Evolutionary conservation across 2,329 filamentous ascomycete genomes (phyloP).

Genomic region (Graphilbum ipis-grandicollis): DNA sequence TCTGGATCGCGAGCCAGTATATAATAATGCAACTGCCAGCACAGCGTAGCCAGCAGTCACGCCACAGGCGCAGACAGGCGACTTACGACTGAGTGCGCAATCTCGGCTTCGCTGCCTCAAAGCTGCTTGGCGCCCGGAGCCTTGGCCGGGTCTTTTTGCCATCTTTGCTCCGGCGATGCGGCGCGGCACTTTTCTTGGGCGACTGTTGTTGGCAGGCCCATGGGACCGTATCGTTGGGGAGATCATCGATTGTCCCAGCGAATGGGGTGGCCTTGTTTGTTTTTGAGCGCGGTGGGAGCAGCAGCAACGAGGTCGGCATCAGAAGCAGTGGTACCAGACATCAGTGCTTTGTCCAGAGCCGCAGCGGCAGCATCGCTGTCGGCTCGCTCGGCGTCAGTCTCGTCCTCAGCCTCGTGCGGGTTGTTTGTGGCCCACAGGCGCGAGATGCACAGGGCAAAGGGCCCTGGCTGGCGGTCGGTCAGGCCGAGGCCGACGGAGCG

Average conservation of each 20-base stretch:
- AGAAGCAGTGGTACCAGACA: background rate
- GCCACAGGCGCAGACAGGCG: too few species aligned
- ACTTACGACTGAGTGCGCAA: too few species aligned
- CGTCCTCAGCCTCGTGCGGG: conserved; percentile 17
- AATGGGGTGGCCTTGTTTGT: conserved; percentile 5
- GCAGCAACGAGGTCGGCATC: background rate
- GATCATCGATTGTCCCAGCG: conserved; percentile 1
- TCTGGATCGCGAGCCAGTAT: too few species aligned
- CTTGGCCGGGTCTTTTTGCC: too few species aligned
- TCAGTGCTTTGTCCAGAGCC: background rate
- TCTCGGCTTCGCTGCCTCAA: too few species aligned
- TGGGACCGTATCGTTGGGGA: too few species aligned
- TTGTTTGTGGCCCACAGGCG: conserved; percentile 83
- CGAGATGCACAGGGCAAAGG: conserved; percentile 74
- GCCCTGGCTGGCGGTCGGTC: conserved; percentile 75
- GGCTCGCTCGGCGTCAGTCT: conserved; percentile 5
- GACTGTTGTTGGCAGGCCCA: too few species aligned
- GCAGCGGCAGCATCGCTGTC: background rate
- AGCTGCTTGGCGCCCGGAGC: too few species aligned
- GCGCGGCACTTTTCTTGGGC: background rate
- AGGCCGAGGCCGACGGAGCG: conserved; percentile 72
- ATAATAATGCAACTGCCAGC: too few species aligned
- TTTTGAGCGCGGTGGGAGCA: background rate
- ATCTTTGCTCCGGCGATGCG: too few species aligned
- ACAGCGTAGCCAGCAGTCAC: too few species aligned